A percentile compares a stretch with the other conserved stretches of the same genome.
Evolutionary conservation across 192 early-diverging fungal genomes (phyloP).

Genomic region (Coemansia sp.): DNA sequence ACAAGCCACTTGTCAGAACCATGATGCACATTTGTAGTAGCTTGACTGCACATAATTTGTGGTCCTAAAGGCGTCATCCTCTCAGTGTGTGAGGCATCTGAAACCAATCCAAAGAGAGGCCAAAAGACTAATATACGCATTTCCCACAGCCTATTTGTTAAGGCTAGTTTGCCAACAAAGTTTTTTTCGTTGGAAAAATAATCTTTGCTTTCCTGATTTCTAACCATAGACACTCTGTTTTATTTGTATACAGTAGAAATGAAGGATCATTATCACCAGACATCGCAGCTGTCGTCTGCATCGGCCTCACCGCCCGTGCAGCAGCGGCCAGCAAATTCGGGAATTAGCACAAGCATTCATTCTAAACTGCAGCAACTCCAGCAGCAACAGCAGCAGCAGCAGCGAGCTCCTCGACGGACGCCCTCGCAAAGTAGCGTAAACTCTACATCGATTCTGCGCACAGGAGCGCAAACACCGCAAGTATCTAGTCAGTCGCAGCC

Average conservation of each 20-base stretch:
- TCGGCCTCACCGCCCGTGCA: slow-evolving; percentile 1
- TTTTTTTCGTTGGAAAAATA: no score
- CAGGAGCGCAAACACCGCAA: slow-evolving; percentile 12
- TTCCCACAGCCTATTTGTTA: background rate
- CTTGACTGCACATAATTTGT: background rate
- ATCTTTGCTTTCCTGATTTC: no score
- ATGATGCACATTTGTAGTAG: background rate
- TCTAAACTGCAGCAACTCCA: slow-evolving; percentile 16
- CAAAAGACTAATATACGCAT: background rate
- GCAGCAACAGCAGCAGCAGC: slow-evolving; percentile 2
- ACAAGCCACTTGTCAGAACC: background rate
- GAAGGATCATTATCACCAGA: background rate
- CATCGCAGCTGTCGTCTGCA: slow-evolving; percentile 6
- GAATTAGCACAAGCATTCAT: background rate
- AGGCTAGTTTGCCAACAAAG: no score
- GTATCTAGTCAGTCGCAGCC: background rate
- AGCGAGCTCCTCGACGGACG: slow-evolving; percentile 8
- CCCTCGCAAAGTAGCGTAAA: slow-evolving; percentile 29
- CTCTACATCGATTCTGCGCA: slow-evolving; percentile 1
- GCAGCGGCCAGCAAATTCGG: background rate
- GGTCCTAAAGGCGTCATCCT: background rate
- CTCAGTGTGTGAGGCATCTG: background rate
- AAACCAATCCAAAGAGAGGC: background rate
- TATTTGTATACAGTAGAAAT: slow-evolving; percentile 1
- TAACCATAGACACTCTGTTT: no score